Evolutionary conservation across 495 filamentous ascomycete genomes (phyloP).

Genomic region (Neurospora sublineolata): DNA sequence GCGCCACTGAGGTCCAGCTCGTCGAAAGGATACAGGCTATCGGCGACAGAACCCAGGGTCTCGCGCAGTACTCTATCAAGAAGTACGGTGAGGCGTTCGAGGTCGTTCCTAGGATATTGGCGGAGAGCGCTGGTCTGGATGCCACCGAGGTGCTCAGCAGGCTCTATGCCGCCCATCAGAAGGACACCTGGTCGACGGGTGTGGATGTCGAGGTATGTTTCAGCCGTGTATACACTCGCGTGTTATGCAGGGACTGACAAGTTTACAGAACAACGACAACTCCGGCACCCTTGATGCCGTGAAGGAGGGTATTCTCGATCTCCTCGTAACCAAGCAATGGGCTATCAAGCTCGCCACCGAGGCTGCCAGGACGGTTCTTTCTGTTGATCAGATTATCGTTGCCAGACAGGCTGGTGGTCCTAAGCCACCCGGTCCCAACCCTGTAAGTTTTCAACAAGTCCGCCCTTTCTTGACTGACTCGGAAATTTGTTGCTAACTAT

Average conservation of each 20-base stretch:
- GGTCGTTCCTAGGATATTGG: constrained; percentile 84
- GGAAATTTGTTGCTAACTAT: not conserved
- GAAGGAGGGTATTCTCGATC: constrained; percentile 84
- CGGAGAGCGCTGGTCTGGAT: constrained; percentile 89
- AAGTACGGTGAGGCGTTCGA: constrained; percentile 98
- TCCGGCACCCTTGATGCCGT: constrained; percentile 77
- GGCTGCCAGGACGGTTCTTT: constrained; percentile 83
- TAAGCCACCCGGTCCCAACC: constrained; percentile 88
- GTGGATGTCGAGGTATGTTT: constrained; percentile 72
- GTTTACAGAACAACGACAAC: constrained; percentile 51
- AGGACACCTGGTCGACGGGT: constrained; percentile 76
- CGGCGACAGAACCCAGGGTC: constrained; percentile 81
- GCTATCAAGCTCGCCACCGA: constrained; percentile 95
- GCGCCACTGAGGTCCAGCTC: constrained; percentile 91
- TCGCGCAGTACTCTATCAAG: constrained; percentile 89
- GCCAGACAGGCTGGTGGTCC: constrained; percentile 94
- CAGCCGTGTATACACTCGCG: not conserved
- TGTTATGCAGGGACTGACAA: constrained; percentile 2
- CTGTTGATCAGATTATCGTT: constrained; percentile 98
- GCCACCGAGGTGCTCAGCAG: constrained; percentile 87
- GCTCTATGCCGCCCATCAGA: constrained; percentile 85
- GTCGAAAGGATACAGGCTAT: constrained; percentile 81
- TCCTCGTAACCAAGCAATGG: constrained; percentile 85
- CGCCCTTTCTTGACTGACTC: not conserved
- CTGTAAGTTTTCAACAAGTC: constrained; percentile 15